Evolutionary conservation across 495 filamentous ascomycete genomes (phyloP).

Genomic region (Elaphomyces granulatus): DNA sequence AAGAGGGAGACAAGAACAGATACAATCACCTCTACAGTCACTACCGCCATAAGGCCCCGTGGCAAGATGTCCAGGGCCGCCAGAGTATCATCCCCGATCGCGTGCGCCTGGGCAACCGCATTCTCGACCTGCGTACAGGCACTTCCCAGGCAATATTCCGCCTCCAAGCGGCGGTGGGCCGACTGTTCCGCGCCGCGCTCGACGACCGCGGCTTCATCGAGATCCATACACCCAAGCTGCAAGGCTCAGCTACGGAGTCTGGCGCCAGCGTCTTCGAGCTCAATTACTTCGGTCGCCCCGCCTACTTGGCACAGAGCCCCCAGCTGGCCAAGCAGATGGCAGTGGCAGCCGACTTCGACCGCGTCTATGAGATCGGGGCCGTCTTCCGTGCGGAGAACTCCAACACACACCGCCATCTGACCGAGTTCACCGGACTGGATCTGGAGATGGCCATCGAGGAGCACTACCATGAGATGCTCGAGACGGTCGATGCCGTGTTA

Average conservation of each 20-base stretch:
- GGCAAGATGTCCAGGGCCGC: constrained; percentile 25
- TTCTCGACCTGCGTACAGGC: constrained; percentile 75
- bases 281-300: constrained; percentile 69
- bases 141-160: constrained; percentile 83
- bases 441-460: constrained; percentile 91
- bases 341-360: constrained; percentile 74
- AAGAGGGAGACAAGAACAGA: constrained; percentile 31
- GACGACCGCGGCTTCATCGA: constrained; percentile 63
- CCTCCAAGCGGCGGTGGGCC: constrained; percentile 53
- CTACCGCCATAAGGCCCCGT: too few relatives aligned
- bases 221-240: constrained; percentile 79
- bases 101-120: constrained; percentile 66
- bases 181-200: constrained; percentile 64
- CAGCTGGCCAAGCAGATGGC: constrained; percentile 93
- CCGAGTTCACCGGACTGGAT: constrained; percentile 91
- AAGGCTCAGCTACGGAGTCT: constrained; percentile 78
- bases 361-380: constrained; percentile 76
- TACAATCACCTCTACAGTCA: too few relatives aligned
- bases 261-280: constrained; percentile 84
- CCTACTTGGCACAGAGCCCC: constrained; percentile 78
- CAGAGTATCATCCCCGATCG: constrained; percentile 49
- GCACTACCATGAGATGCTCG: constrained; percentile 71
- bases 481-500: constrained; percentile 61
- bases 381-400: constrained; percentile 93
- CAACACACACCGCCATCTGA: constrained; percentile 89